Conservation (phyloP, 2,329 filamentous ascomycete genomes). For the Fusarium sp. region DNA sequence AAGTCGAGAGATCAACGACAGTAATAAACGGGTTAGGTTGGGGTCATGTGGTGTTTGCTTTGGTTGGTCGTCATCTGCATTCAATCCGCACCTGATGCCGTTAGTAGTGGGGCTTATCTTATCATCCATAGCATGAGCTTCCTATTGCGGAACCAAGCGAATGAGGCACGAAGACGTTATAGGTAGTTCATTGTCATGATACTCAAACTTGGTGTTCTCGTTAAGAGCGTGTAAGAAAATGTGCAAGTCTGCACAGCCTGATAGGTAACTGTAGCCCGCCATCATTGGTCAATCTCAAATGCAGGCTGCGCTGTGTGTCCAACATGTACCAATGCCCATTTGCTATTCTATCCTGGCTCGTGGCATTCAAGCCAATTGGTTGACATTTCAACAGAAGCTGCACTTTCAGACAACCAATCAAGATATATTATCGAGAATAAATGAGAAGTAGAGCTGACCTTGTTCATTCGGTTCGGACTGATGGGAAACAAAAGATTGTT, state of each 20-base stretch:
- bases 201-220: not conserved
- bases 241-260: not conserved
- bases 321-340: not conserved
- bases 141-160: constrained; percentile 5
- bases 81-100: not conserved
- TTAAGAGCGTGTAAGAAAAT: not conserved
- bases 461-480: no score
- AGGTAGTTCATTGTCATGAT: not conserved
- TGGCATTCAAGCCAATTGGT: not conserved
- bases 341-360: not conserved
- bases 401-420: not conserved
- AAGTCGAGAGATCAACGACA: constrained; percentile 14
- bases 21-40: constrained; percentile 23
- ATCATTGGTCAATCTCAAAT: not conserved
- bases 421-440: not conserved
- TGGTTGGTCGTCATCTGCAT: constrained; percentile 12
- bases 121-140: constrained; percentile 13
- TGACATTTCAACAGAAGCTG: not conserved
- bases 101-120: constrained; percentile 33
- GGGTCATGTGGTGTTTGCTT: constrained; percentile 20
- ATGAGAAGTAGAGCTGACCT: not conserved
- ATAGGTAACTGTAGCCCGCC: not conserved
- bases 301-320: not conserved
- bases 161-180: not conserved
- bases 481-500: not conserved